Conservation (phyloP, 495 filamentous ascomycete species). For the Chaetomidium leptoderma region DNA sequence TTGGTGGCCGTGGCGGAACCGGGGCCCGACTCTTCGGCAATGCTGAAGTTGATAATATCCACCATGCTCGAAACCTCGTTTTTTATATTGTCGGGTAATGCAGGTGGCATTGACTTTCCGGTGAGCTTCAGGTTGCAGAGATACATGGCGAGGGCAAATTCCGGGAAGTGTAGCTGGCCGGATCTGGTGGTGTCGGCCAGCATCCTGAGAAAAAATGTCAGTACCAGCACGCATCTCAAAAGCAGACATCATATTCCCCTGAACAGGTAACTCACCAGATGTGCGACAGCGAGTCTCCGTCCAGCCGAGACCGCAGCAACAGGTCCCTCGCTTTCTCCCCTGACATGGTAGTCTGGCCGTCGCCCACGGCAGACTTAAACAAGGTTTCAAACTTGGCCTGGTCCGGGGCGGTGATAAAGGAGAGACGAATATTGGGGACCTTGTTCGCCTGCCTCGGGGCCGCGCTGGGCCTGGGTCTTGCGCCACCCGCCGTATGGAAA, state of each 20-base stretch:
- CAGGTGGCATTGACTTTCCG: conserved; percentile 71
- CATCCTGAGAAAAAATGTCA: conserved; percentile 56
- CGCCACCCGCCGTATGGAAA: conserved; percentile 58
- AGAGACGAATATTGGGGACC: conserved; percentile 93
- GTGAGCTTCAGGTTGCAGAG: conserved; percentile 91
- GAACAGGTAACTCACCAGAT: conserved; percentile 62
- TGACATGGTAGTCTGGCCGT: conserved; percentile 75
- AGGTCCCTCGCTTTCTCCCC: conserved; percentile 90
- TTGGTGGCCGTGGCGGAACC: conserved; percentile 54
- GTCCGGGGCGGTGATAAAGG: conserved; percentile 91
- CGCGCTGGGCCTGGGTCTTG: conserved; percentile 48
- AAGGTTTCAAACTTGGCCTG: conserved; percentile 98
- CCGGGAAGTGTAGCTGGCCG: conserved; percentile 93
- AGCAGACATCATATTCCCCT: not conserved
- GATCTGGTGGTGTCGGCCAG: conserved; percentile 97
- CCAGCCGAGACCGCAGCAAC: conserved; percentile 77
- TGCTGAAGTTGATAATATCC: conserved; percentile 95
- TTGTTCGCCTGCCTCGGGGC: conserved; percentile 49
- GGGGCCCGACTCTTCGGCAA: conserved; percentile 63
- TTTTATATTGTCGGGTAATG: conserved; percentile 76
- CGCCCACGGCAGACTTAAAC: conserved; percentile 91
- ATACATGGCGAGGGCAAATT: conserved; percentile 98
- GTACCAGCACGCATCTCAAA: not conserved
- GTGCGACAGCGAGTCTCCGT: conserved; percentile 74
- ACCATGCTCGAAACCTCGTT: conserved; percentile 99